phyloP scores from a whole-genome alignment of 2,329 filamentous ascomycete genomes.

The Xylaria sp. region DNA sequence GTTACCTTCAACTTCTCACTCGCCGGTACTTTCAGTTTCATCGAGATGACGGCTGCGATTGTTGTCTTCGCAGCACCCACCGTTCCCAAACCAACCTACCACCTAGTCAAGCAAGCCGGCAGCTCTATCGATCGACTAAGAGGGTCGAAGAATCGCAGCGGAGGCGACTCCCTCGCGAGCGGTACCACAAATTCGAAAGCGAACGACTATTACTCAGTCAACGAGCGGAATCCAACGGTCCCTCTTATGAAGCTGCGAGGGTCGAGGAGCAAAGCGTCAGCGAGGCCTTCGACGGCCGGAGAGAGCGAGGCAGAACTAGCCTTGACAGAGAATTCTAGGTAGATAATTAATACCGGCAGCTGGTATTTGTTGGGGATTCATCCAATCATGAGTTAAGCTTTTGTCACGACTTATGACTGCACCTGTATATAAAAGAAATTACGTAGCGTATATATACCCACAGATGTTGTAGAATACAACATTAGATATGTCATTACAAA shows the following conservation, averaged over 20 bases:
- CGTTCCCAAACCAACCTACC: slow-evolving; percentile 14
- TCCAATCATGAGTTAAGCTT: not conserved
- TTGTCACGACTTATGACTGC: slow-evolving; percentile 8
- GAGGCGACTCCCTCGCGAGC: not conserved
- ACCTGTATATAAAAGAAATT: not conserved
- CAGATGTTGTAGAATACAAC: not conserved
- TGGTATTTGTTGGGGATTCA: not conserved
- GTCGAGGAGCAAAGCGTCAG: slow-evolving; percentile 6
- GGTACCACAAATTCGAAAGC: not conserved
- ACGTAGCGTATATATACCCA: slow-evolving; percentile 14
- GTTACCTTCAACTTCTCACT: slow-evolving; percentile 21
- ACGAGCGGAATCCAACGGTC: not conserved
- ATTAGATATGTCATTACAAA: not conserved
- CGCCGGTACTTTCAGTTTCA: slow-evolving; percentile 16
- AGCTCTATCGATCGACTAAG: slow-evolving; percentile 19
- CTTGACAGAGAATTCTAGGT: not conserved
- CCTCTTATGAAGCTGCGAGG: slow-evolving; percentile 15
- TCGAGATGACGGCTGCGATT: slow-evolving; percentile 17
- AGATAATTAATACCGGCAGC: not conserved
- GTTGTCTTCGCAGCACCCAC: slow-evolving; percentile 20
- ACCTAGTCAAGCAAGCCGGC: slow-evolving; percentile 16
- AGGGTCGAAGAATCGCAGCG: slow-evolving; percentile 8
- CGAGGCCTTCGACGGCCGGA: slow-evolving; percentile 7
- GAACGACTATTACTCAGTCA: slow-evolving; percentile 14
- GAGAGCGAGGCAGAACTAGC: slow-evolving; percentile 17